Base-by-base conservation (phyloP, 108 stramenopile genomes). In the Discostella pseudostelligera region DNA sequence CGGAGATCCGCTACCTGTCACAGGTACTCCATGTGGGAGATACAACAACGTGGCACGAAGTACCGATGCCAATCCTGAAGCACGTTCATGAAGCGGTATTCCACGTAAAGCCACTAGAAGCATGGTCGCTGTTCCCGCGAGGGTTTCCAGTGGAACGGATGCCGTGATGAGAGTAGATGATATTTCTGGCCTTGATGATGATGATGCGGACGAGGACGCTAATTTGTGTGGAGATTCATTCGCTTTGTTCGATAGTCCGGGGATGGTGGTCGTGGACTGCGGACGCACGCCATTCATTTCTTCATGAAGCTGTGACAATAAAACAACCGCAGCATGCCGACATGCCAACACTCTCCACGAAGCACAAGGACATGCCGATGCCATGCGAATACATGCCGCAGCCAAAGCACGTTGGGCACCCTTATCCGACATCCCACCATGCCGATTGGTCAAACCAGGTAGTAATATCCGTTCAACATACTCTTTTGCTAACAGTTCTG, bases 31-130 rank as follows among this genome's bases (percentile, higher is more conserved):
- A 32, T 64, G 20, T 4, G 76, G 76, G 16, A 77, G 28, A 54
- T 65, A 63, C 8, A 66, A 20, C 50, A 70, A 43, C 13, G 87
- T 53, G 3, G 63, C 65, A 8, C 77, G 60, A 10, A 87, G 64
- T 13, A 80, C 58, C 20, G 83, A 59, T 7, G 64, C 36, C 42
- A 87, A 61, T 13, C 79, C 70, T 4, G 70, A 37, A 4, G 76
- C 46, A 28, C 89, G 75, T 43, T 84, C 84, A 16, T 75, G 74
- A 4, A 86, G 72, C 5, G 86, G 85, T 4, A 87, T 43, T 12
- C 83, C 87, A 32, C 89, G 55, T 35, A 79, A 42, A 22, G 79
- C 74, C 76, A 90, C 64, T 37, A 86, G 11, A 2, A 87, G 59
- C 42, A 76, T 67, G 21, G 87, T 76, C 24, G 82, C 57, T 26